A percentile compares a stretch with the other conserved stretches of the same genome.
phyloP scores from a whole-genome alignment of 176 grass and related monocot species.

The Juncus effusus region DNA sequence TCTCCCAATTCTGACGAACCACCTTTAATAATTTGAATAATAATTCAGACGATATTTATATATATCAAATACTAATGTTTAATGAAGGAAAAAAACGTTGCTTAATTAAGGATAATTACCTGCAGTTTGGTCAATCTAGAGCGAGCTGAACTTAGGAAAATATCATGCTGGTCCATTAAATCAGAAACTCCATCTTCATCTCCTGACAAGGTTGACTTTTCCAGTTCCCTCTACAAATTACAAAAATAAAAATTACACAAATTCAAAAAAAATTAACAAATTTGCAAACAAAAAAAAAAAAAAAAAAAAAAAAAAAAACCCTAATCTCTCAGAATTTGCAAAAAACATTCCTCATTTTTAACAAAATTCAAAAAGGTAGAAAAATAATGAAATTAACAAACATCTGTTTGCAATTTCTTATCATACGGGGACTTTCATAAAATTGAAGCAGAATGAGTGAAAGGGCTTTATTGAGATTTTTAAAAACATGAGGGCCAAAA shows the following conservation, averaged over 20 bases:
- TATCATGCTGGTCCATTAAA: constrained; percentile 66
- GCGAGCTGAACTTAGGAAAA: constrained; percentile 66
- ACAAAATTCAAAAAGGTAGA: too few species aligned
- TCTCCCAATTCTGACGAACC: constrained; percentile 85
- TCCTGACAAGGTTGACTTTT: constrained; percentile 44
- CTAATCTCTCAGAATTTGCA: too few species aligned
- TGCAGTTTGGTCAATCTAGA: constrained; percentile 82
- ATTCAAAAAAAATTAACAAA: constrained; percentile 18
- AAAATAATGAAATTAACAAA: too few species aligned
- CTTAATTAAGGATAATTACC: constrained; percentile 29
- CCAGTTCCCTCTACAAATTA: constrained; percentile 54
- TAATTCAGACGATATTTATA: constrained; percentile 10
- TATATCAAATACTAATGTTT: neutral
- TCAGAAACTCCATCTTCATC: constrained; percentile 75
- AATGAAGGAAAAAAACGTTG: neutral
- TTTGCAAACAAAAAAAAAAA: constrained; percentile 9
- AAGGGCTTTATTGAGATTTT: too few species aligned
- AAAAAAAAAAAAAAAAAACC: too few species aligned
- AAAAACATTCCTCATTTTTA: too few species aligned
- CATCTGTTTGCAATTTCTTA: too few species aligned
- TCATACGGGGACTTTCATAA: too few species aligned
- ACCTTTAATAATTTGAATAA: constrained; percentile 44
- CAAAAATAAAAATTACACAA: constrained; percentile 22
- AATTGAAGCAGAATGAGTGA: too few species aligned
- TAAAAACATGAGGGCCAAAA: neutral